Conservation (phyloP, 192 early-diverging fungal species). For the Geosiphon pyriformis region DNA sequence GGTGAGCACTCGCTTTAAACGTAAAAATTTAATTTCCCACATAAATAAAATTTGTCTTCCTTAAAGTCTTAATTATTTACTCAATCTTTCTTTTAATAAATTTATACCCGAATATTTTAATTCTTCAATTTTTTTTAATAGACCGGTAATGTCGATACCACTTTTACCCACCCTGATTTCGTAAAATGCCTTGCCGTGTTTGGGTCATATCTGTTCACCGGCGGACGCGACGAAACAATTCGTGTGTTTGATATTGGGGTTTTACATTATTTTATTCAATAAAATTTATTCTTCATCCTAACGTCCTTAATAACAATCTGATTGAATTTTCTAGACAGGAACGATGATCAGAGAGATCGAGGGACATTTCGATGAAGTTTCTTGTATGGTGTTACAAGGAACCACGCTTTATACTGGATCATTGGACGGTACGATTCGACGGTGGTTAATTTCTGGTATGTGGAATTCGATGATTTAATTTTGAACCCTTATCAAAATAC, state of each 20-base stretch:
- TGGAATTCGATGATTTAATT: slow-evolving; percentile 12
- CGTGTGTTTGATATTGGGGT: slow-evolving; percentile 86
- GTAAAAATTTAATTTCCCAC: neutral
- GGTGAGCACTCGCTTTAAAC: slow-evolving; percentile 41
- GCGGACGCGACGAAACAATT: slow-evolving; percentile 78
- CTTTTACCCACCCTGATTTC: slow-evolving; percentile 74
- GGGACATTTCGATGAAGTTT: slow-evolving; percentile 89
- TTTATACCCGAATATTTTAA: neutral
- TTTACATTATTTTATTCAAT: slow-evolving; percentile 18
- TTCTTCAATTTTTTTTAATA: slow-evolving; percentile 29
- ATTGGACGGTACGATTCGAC: slow-evolving; percentile 80
- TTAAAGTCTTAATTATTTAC: neutral
- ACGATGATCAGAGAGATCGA: slow-evolving; percentile 69
- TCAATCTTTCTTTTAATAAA: neutral
- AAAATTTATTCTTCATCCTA: neutral
- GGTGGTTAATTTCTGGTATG: slow-evolving; percentile 67
- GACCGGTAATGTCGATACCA: slow-evolving; percentile 65
- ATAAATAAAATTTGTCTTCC: neutral
- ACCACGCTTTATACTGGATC: slow-evolving; percentile 70
- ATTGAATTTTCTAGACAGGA: slow-evolving; percentile 50
- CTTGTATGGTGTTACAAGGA: slow-evolving; percentile 54
- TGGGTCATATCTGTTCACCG: slow-evolving; percentile 74
- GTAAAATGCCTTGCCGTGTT: slow-evolving; percentile 64
- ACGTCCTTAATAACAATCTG: neutral
- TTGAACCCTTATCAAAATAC: no score